Percentiles rank a stretch among this genome's conserved stretches.
Evolutionary conservation across 768 basidiomycete genomes (phyloP).

Genomic region (Cystobasidium ongulense): DNA sequence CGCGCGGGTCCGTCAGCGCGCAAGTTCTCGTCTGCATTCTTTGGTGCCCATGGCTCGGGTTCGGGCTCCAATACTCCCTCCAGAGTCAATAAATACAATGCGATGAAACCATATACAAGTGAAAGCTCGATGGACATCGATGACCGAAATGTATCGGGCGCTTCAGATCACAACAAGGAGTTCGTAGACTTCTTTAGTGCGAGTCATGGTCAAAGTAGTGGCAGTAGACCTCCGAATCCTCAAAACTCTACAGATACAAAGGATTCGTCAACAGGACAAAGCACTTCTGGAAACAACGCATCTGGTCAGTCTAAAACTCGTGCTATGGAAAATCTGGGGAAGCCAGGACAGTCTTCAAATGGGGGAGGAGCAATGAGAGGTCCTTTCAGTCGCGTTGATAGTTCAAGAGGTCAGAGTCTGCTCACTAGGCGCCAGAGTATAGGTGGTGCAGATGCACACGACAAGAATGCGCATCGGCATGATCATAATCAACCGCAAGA

Average conservation of each 20-base stretch:
- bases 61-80: background rate
- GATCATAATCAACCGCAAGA: background rate
- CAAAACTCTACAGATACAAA: background rate
- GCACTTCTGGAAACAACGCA: background rate
- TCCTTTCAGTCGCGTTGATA: constrained; percentile 25
- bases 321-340: background rate
- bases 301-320: background rate
- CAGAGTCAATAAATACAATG: background rate
- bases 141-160: background rate
- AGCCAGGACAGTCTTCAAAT: background rate
- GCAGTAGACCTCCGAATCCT: background rate
- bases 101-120: constrained; percentile 6
- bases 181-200: background rate
- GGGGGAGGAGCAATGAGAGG: background rate
- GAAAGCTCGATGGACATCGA: background rate
- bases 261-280: background rate
- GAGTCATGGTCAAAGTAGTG: background rate
- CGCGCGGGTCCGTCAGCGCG: background rate
- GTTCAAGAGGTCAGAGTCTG: constrained; percentile 12
- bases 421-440: constrained; percentile 17
- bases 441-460: background rate
- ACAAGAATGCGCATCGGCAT: background rate
- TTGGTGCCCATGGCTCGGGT: background rate
- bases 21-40: background rate
- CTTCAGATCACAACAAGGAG: background rate